These are phyloP conservation scores for Gossypium australe DNA, from an alignment of 345 rosid species.

Conservation along the genomic window DNA sequence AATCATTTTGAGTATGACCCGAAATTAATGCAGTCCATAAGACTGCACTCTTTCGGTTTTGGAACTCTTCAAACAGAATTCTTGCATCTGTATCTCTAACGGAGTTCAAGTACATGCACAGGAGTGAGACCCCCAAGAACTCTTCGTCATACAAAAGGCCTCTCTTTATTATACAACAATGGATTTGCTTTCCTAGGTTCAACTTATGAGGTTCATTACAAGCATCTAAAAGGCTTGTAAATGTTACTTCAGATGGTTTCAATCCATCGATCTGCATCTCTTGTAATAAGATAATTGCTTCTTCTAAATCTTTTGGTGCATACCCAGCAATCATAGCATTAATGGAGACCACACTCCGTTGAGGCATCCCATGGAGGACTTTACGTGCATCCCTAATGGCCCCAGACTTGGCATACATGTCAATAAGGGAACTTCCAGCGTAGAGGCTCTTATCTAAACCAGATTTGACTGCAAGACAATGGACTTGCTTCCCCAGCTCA, in stretches of 20 bases:
- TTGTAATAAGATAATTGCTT: conserved; percentile 48
- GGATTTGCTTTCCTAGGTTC: conserved; percentile 60
- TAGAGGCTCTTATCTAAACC: conserved; percentile 71
- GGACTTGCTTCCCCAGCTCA: conserved; percentile 55
- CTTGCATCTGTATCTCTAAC: conserved; percentile 46
- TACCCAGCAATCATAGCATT: conserved; percentile 85
- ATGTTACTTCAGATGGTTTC: conserved; percentile 68
- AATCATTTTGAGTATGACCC: conserved; percentile 66
- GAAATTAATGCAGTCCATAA: conserved; percentile 87
- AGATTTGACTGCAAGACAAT: conserved; percentile 60
- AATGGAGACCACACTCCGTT: conserved; percentile 59
- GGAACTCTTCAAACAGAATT: conserved; percentile 55
- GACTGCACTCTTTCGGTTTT: conserved; percentile 51
- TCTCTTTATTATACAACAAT: conserved; percentile 50
- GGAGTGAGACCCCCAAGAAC: conserved; percentile 62
- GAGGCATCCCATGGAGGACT: conserved; percentile 53
- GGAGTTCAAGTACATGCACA: conserved; percentile 74
- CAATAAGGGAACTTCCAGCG: conserved; percentile 83
- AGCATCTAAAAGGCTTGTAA: conserved; percentile 73
- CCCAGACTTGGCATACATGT: conserved; percentile 80
- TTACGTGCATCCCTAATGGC: conserved; percentile 37
- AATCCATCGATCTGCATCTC: conserved; percentile 57
- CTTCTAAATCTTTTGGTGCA: conserved; percentile 45
- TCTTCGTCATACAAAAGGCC: conserved; percentile 59
- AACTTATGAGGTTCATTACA: conserved; percentile 51